Evolutionary conservation across 352 stramenopile species (phyloP).

Genomic region (Globisporangium irregulare): DNA sequence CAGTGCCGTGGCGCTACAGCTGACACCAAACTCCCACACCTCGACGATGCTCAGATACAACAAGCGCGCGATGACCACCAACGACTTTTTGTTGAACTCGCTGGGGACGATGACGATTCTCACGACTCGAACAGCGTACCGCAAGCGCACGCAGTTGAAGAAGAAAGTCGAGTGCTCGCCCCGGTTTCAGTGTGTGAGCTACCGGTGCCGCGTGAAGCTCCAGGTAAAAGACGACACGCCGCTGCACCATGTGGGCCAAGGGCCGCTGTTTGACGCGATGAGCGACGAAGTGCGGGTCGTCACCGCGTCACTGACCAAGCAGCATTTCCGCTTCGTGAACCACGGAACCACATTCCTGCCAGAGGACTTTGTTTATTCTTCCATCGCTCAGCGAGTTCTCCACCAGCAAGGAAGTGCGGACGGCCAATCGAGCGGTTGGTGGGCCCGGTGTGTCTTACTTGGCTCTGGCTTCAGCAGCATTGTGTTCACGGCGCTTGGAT

Average conservation of each 20-base stretch:
- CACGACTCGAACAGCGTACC: slow-evolving; percentile 13
- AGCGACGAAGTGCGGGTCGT: background rate
- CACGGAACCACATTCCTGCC: background rate
- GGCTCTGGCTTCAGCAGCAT: no score
- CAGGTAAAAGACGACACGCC: background rate
- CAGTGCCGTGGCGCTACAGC: background rate
- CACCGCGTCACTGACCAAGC: background rate
- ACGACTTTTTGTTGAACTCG: slow-evolving; percentile 15
- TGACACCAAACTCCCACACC: background rate
- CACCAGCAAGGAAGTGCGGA: no score
- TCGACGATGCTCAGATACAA: background rate
- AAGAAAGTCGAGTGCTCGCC: background rate
- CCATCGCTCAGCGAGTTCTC: no score
- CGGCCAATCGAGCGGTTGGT: no score
- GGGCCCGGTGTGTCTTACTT: no score
- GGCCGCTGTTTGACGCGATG: background rate
- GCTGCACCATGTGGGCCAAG: background rate
- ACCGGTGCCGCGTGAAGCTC: slow-evolving; percentile 18
- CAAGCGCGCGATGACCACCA: slow-evolving; percentile 3
- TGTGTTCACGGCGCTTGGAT: no score
- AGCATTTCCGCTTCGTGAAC: background rate
- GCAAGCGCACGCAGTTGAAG: slow-evolving; percentile 7
- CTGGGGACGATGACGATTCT: slow-evolving; percentile 11
- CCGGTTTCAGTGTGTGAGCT: slow-evolving; percentile 19
- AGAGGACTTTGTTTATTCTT: background rate